phyloP scores from a whole-genome alignment of 2,329 filamentous ascomycete genomes.

The Hypocreales sp. region DNA sequence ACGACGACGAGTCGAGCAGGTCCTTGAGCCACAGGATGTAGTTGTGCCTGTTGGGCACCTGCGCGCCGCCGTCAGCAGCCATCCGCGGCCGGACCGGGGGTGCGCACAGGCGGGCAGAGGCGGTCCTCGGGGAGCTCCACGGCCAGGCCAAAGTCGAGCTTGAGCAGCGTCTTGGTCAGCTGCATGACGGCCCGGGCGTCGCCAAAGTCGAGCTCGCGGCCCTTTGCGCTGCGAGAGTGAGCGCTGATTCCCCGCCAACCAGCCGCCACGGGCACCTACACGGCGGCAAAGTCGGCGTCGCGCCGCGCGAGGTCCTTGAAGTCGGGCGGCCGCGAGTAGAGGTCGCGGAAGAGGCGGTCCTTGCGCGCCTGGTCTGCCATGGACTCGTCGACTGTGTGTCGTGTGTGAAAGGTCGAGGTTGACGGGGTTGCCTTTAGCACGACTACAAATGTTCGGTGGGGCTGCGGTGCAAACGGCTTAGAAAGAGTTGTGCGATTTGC shows the following conservation, averaged over 20 bases:
- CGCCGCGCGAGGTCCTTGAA: conserved; percentile 25
- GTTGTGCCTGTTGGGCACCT: conserved; percentile 56
- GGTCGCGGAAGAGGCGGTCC: conserved; percentile 18
- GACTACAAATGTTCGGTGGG: too few relatives aligned
- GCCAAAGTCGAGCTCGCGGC: conserved; percentile 58
- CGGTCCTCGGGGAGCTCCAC: conserved; percentile 62
- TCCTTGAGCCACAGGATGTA: conserved; percentile 83
- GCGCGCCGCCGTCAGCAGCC: not conserved
- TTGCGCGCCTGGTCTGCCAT: too few relatives aligned
- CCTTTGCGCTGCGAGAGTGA: conserved; percentile 8
- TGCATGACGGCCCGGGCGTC: conserved; percentile 64
- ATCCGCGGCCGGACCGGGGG: not conserved
- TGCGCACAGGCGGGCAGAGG: conserved; percentile 66
- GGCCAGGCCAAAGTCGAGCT: conserved; percentile 55
- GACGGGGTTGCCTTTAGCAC: too few relatives aligned
- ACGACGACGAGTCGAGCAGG: conserved; percentile 57
- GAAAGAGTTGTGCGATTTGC: too few relatives aligned
- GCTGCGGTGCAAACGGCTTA: too few relatives aligned
- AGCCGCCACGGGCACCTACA: conserved; percentile 17
- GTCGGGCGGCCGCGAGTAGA: conserved; percentile 25
- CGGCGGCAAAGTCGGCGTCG: conserved; percentile 24
- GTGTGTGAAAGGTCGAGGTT: too few relatives aligned
- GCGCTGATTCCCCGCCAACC: not conserved
- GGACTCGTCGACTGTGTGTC: too few relatives aligned
- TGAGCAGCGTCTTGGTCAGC: conserved; percentile 66